Conservation (phyloP, 1,284 basidiomycete species). For the Leccinum subrobustum region DNA sequence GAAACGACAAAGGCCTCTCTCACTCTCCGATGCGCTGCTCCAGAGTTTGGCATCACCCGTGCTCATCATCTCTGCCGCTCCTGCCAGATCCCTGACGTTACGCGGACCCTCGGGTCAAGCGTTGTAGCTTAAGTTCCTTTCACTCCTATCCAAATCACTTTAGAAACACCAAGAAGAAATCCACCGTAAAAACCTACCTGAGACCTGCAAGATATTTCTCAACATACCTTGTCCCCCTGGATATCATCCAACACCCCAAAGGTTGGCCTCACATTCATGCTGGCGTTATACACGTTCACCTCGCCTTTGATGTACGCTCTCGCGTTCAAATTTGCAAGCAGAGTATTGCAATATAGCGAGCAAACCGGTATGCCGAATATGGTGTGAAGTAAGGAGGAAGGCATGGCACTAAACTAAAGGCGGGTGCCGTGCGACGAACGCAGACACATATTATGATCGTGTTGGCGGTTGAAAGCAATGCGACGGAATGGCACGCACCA, state of each 20-base stretch:
- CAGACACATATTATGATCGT: not conserved
- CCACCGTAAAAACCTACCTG: not conserved
- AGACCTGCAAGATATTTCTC: not conserved
- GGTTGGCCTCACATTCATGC: not conserved
- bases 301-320: not conserved
- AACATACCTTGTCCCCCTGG: too few relatives aligned
- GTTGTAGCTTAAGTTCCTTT: too few relatives aligned
- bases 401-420: not conserved
- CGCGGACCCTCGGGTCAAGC: too few relatives aligned
- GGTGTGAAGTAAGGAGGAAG: not conserved
- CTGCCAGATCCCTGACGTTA: too few relatives aligned
- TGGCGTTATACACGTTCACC: too few relatives aligned
- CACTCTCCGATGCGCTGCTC: too few relatives aligned
- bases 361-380: not conserved
- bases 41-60: too few relatives aligned
- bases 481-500: constrained; percentile 8
- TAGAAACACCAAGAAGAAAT: not conserved
- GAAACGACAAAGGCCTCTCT: too few relatives aligned
- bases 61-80: too few relatives aligned
- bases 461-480: not conserved
- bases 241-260: not conserved
- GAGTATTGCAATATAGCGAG: not conserved
- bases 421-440: not conserved
- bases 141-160: too few relatives aligned
- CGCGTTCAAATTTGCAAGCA: not conserved